Evolutionary conservation across 2,329 filamentous ascomycete genomes (phyloP).

Genomic region (Fusarium paranaense): DNA sequence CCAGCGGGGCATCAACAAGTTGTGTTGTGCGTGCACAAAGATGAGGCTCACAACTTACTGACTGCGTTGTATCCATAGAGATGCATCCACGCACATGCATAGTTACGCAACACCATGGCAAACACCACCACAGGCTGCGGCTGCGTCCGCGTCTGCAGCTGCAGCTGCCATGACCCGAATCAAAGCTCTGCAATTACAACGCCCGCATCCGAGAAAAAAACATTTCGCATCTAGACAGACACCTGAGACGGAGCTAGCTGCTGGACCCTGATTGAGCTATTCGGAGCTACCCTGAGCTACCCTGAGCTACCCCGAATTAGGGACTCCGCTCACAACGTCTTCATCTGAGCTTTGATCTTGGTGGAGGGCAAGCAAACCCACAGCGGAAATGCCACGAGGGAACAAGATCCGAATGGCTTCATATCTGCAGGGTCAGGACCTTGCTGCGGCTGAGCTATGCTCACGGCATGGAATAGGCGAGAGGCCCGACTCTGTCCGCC

Average conservation of each 20-base stretch:
- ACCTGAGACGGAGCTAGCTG: conserved; percentile 23
- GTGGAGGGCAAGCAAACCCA: conserved; percentile 3
- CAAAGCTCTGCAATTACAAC: conserved; percentile 4
- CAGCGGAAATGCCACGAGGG: conserved; percentile 3
- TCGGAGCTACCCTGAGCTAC: conserved; percentile 12
- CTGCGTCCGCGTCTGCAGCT: neutral
- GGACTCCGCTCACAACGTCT: conserved; percentile 3
- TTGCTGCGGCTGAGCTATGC: neutral
- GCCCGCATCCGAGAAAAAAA: conserved; percentile 16
- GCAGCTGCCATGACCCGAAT: neutral
- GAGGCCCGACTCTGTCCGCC: conserved; percentile 22
- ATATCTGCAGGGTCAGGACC: neutral
- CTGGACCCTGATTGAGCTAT: conserved; percentile 26
- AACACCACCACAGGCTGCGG: neutral
- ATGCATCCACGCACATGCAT: neutral
- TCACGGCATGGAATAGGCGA: conserved; percentile 6
- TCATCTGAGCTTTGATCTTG: conserved; percentile 12
- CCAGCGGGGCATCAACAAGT: neutral
- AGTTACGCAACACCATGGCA: neutral
- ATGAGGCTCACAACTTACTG: conserved; percentile 7
- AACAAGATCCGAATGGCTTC: conserved; percentile 6
- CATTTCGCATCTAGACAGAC: conserved; percentile 10
- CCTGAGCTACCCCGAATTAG: conserved; percentile 23
- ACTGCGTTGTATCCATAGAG: conserved; percentile 1
- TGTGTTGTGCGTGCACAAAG: conserved; percentile 7